Evolutionary conservation across 2,329 filamentous ascomycete species (phyloP), one percentile per base, ranked within the genome.

Genomic region (Trichoderma sp.): DNA sequence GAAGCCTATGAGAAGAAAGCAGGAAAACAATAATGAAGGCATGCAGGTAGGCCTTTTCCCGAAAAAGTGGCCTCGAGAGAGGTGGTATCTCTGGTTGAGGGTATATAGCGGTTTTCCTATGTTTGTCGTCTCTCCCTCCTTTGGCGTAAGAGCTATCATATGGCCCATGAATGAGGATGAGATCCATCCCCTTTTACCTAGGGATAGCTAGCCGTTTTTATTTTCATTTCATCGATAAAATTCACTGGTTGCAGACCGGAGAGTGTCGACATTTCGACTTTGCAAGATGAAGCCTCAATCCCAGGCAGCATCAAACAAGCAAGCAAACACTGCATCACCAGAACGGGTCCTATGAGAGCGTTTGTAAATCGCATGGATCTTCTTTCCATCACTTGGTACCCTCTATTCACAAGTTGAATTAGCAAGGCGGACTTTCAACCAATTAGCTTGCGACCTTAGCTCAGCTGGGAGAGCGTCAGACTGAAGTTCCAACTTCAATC

Each of bases 1-100:
- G 71, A 72, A 10, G 74, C 72, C 2, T 84, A 79, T 67, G 79
- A 84, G 68, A 72, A 59, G 10, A 68, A 64, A 27, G 39, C 29
- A n/a, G 59, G 67, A 17, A 19, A 56, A 9, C n/a, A 35, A 60
- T 29, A 4, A 58, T 25, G n/a, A 17, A 25, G 6, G 34, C 6
- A 39, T 54, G 25, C 7, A 19, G 10, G 12, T 15, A 37, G 42
- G 39, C n/a, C 6, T 60, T n/a, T 25, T 53, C 9, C 8, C 5
- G 3, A 10, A 35, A 5, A 12, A n/a, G 19, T 3, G 7, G 34
- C 7, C 7, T 32, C 22, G n/a, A 39, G 34, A 32, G 34, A 2
- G 8, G 25, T 12, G 13, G 15, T 45, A 29, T 2, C 25, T 27
- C n/a, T 53, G n/a, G 34, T 25, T 3, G 13, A 54, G 17, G n/a